Evolutionary conservation across 495 filamentous ascomycete genomes (phyloP).

Genomic region (Podospora conica): DNA sequence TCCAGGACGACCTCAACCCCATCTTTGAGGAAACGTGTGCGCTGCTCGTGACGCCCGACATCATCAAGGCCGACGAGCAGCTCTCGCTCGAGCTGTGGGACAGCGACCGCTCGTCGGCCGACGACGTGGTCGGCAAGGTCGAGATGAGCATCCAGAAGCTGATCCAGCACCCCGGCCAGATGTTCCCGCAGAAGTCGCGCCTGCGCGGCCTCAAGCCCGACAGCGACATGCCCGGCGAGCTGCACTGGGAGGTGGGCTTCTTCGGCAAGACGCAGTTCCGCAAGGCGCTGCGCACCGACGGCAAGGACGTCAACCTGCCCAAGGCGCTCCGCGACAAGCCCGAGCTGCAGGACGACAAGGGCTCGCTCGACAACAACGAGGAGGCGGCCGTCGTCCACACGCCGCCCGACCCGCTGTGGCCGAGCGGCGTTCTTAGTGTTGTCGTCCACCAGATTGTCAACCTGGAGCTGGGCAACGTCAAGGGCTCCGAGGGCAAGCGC

Average conservation of each 20-base stretch:
- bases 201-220: slow-evolving; percentile 73
- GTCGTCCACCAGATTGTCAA: slow-evolving; percentile 94
- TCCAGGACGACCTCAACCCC: slow-evolving; percentile 89
- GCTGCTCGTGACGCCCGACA: slow-evolving; percentile 73
- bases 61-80: slow-evolving; percentile 89
- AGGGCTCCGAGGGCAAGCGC: slow-evolving; percentile 61
- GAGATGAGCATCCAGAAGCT: slow-evolving; percentile 90
- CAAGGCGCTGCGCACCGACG: slow-evolving; percentile 74
- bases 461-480: slow-evolving; percentile 76
- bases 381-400: slow-evolving; percentile 86
- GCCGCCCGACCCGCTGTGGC: slow-evolving; percentile 90
- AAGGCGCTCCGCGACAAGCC: slow-evolving; percentile 62
- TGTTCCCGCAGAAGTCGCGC: slow-evolving; percentile 87
- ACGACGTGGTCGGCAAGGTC: slow-evolving; percentile 91
- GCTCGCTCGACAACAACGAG: slow-evolving; percentile 61
- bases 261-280: slow-evolving; percentile 86
- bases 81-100: slow-evolving; percentile 95
- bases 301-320: slow-evolving; percentile 72
- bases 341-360: slow-evolving; percentile 83
- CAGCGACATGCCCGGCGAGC: slow-evolving; percentile 83
- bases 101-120: slow-evolving; percentile 78
- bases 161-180: slow-evolving; percentile 85
- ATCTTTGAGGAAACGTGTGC: slow-evolving; percentile 90
- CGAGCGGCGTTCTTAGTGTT: slow-evolving; percentile 74
- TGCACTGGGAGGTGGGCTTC: slow-evolving; percentile 94